Evolutionary conservation across 2,329 filamentous ascomycete genomes (phyloP).

Genomic region (Cercospora zeae-maydis): DNA sequence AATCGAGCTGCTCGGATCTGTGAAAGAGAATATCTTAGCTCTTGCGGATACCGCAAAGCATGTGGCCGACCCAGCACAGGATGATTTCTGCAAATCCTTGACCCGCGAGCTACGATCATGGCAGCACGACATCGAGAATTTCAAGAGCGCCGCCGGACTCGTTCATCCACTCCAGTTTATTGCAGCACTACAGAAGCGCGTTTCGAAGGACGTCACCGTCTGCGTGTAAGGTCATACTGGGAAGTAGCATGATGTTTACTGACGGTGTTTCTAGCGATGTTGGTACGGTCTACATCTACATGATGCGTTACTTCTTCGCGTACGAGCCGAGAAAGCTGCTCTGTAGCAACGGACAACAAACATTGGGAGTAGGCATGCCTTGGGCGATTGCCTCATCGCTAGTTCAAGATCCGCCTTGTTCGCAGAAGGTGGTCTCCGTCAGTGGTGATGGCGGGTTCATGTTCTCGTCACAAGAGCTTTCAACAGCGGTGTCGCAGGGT

Average conservation of each 20-base stretch:
- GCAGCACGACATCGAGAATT: constrained; percentile 27
- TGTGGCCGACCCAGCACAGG: constrained; percentile 38
- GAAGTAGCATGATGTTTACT: not conserved
- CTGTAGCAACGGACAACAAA: constrained; percentile 50
- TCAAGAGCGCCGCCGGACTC: constrained; percentile 29
- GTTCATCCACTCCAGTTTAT: constrained; percentile 50
- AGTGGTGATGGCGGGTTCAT: constrained; percentile 51
- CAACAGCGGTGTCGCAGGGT: constrained; percentile 46
- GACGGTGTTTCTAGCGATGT: constrained; percentile 37
- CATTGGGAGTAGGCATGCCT: constrained; percentile 47
- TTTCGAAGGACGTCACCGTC: constrained; percentile 44
- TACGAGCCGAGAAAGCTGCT: constrained; percentile 46
- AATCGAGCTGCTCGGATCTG: constrained; percentile 45
- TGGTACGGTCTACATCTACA: constrained; percentile 50
- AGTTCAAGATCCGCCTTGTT: constrained; percentile 43
- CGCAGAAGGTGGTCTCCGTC: constrained; percentile 45
- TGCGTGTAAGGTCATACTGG: constrained; percentile 23
- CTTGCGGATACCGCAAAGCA: constrained; percentile 36
- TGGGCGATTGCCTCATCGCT: constrained; percentile 50
- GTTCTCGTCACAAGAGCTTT: constrained; percentile 48
- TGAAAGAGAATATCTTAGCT: constrained; percentile 42
- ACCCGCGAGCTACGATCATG: constrained; percentile 40
- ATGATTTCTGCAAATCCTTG: constrained; percentile 36
- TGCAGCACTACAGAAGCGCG: constrained; percentile 41
- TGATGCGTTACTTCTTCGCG: constrained; percentile 46